Percentiles rank a stretch among this genome's conserved stretches.
These are phyloP conservation scores for Hypholoma fasciculare DNA, from an alignment of 768 basidiomycete genomes.

Conservation along the genomic window DNA sequence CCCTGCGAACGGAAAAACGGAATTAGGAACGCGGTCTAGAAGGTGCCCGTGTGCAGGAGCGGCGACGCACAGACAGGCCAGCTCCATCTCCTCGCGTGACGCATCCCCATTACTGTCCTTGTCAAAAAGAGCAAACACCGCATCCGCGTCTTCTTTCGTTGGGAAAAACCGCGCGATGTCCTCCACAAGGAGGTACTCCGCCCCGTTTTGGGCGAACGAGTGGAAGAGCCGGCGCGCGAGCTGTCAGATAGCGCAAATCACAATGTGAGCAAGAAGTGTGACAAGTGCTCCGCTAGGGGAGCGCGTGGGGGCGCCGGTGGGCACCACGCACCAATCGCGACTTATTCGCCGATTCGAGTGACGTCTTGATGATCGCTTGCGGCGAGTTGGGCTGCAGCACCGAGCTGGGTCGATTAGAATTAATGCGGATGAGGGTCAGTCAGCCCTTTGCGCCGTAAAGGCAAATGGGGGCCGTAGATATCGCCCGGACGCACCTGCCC, in stretches of 20 bases:
- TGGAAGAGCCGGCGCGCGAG: constrained; percentile 86
- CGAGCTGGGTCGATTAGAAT: constrained; percentile 37
- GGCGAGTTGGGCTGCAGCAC: constrained; percentile 91
- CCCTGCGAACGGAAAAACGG: constrained; percentile 38
- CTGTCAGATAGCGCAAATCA: constrained; percentile 28
- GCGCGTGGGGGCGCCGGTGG: background rate
- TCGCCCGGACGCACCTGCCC: constrained; percentile 36
- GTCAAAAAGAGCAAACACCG: constrained; percentile 70
- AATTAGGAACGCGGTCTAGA: background rate
- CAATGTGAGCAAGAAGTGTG: background rate
- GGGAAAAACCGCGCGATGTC: constrained; percentile 78
- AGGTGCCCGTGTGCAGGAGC: background rate
- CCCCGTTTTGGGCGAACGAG: constrained; percentile 68
- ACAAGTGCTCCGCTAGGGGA: background rate
- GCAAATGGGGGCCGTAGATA: too few species aligned
- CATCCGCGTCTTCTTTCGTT: constrained; percentile 62
- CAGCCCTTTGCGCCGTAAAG: too few species aligned
- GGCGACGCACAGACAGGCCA: constrained; percentile 59
- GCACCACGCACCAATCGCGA: constrained; percentile 54
- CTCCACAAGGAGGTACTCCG: constrained; percentile 57
- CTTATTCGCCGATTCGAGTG: constrained; percentile 79
- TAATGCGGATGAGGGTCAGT: background rate
- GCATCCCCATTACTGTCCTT: constrained; percentile 73
- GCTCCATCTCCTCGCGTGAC: constrained; percentile 72
- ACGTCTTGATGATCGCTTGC: constrained; percentile 75